Conservation (phyloP, 345 rosid species). For the Syzygium aromaticum region DNA sequence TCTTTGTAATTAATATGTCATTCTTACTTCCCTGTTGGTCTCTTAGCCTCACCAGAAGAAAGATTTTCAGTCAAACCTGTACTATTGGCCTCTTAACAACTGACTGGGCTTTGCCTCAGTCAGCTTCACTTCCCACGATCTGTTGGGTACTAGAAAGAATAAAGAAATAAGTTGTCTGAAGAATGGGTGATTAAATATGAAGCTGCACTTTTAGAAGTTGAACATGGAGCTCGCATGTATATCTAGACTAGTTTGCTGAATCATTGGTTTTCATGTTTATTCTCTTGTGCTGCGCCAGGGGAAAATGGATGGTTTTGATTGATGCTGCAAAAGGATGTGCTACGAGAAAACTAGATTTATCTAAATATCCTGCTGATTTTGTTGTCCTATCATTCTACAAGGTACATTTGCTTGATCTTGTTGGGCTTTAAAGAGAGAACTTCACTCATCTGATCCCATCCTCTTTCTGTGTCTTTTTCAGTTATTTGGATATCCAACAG, state of each 20-base stretch:
- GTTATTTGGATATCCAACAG: conserved; percentile 99
- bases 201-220: not conserved
- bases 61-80: not conserved
- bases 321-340: conserved; percentile 98
- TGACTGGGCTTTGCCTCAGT: not conserved
- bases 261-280: not conserved
- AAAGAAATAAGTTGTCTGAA: not conserved
- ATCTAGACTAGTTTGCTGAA: not conserved
- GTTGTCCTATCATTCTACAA: conserved; percentile 80
- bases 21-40: not conserved
- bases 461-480: conserved; percentile 18
- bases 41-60: not conserved
- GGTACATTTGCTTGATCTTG: conserved; percentile 16
- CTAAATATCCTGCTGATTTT: conserved; percentile 79
- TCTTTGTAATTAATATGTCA: not conserved
- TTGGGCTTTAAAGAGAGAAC: not conserved
- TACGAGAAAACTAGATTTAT: conserved; percentile 73
- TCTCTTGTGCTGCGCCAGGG: conserved; percentile 24
- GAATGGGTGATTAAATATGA: not conserved
- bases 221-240: not conserved
- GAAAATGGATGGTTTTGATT: conserved; percentile 76
- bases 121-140: not conserved
- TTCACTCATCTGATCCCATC: not conserved
- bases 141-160: not conserved
- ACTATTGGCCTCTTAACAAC: not conserved